Conservation (phyloP, 345 rosid species). For the Moricandia arvensis region DNA sequence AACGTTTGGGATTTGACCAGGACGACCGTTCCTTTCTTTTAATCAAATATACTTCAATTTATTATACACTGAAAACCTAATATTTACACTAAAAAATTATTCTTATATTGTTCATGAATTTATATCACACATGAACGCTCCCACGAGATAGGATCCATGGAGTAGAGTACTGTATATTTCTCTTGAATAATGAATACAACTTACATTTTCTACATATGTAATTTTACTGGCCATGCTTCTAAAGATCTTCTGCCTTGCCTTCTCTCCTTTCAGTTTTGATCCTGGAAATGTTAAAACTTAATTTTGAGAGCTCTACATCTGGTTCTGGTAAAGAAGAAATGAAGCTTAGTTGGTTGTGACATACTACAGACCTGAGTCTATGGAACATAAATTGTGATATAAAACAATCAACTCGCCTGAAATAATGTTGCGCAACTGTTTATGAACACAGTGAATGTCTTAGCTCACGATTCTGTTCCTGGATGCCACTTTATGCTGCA, state of each 20-base stretch:
- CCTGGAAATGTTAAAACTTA: constrained; percentile 10
- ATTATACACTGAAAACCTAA: constrained; percentile 16
- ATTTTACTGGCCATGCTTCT: not conserved
- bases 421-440: not conserved
- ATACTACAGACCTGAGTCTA: not conserved
- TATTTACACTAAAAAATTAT: constrained; percentile 18
- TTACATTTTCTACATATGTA: constrained; percentile 14
- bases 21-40: not conserved
- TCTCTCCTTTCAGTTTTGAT: constrained; percentile 7
- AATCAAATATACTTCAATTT: constrained; percentile 11
- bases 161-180: constrained; percentile 34
- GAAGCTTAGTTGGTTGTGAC: not conserved
- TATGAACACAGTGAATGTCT: constrained; percentile 3
- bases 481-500: constrained; percentile 99
- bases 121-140: constrained; percentile 27
- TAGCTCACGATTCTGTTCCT: constrained; percentile 29
- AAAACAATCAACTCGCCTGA: constrained; percentile 25
- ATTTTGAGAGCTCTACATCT: not conserved
- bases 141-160: constrained; percentile 23
- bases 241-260: constrained; percentile 3
- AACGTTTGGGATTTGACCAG: constrained; percentile 43
- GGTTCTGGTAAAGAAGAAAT: not conserved
- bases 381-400: not conserved
- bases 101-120: constrained; percentile 32
- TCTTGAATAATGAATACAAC: constrained; percentile 26